Evolutionary conservation across 2,329 filamentous ascomycete genomes (phyloP).

Genomic region (Macrophomina phaseolina): DNA sequence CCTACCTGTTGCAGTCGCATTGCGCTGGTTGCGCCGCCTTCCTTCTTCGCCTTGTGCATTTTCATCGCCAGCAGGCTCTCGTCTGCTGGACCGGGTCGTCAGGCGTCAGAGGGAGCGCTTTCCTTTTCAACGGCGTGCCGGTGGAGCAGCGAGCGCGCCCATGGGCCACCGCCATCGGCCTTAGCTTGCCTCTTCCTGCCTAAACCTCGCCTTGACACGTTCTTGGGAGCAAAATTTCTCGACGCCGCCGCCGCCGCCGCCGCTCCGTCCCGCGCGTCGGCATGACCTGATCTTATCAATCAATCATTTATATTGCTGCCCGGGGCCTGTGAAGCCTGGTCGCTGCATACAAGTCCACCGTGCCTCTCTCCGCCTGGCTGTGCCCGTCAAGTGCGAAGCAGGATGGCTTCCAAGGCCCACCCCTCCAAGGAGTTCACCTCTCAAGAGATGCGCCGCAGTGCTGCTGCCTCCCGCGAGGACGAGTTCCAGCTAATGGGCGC

Average conservation of each 20-base stretch:
- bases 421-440: slow-evolving; percentile 3
- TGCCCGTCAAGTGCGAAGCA: background rate
- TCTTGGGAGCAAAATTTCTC: slow-evolving; percentile 15
- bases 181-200: slow-evolving; percentile 11
- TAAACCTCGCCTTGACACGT: slow-evolving; percentile 3
- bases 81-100: too few species aligned
- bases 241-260: background rate
- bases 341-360: background rate
- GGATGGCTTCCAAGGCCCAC: slow-evolving; percentile 5
- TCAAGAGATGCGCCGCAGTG: background rate
- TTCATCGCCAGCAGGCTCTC: background rate
- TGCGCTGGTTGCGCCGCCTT: background rate
- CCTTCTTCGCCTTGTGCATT: background rate
- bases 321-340: background rate
- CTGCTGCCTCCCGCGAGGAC: slow-evolving; percentile 11
- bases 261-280: background rate
- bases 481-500: slow-evolving; percentile 34
- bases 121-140: background rate
- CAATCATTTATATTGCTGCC: slow-evolving; percentile 14
- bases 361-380: background rate
- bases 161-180: slow-evolving; percentile 1
- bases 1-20: background rate
- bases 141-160: background rate
- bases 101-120: background rate
- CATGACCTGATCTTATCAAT: slow-evolving; percentile 17